Evolutionary conservation across 202 grass and related monocot species (phyloP).

Genomic region (Sporobolus alterniflorus): DNA sequence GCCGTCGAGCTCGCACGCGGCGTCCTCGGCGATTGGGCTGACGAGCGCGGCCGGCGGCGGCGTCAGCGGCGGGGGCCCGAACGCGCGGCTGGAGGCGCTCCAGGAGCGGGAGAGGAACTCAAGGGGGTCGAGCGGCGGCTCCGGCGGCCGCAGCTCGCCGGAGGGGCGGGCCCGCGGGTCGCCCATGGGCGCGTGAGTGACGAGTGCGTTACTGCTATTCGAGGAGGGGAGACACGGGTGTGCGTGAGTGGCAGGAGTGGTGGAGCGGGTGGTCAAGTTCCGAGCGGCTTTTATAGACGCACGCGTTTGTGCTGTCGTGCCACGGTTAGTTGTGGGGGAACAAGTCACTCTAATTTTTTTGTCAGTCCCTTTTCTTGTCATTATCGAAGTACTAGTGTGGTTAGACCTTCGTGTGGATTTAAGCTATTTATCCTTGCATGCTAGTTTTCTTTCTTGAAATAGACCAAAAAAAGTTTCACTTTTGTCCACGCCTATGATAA

Average conservation of each 20-base stretch:
- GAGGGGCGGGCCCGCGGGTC: constrained; percentile 39
- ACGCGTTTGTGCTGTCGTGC: background rate
- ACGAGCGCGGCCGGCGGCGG: background rate
- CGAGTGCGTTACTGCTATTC: constrained; percentile 18
- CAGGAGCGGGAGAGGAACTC: constrained; percentile 94
- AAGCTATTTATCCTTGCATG: too few relatives aligned
- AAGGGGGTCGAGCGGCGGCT: constrained; percentile 72
- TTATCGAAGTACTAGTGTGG: too few relatives aligned
- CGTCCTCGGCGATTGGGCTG: constrained; percentile 70
- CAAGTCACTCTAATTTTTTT: too few relatives aligned
- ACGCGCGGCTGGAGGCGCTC: constrained; percentile 71
- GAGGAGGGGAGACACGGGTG: background rate
- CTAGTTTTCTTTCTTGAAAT: too few relatives aligned
- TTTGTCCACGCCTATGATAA: too few relatives aligned
- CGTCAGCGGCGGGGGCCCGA: constrained; percentile 8
- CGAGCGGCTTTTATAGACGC: constrained; percentile 13
- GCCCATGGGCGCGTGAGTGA: constrained; percentile 32
- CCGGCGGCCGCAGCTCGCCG: constrained; percentile 61
- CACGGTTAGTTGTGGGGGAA: background rate
- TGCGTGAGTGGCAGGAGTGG: background rate
- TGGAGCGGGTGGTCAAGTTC: background rate
- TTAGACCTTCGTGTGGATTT: too few relatives aligned
- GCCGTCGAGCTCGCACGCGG: constrained; percentile 70
- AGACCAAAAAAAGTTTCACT: too few relatives aligned
- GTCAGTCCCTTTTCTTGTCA: background rate